Evolutionary conservation across 176 grass and related monocot species (phyloP).

Genomic region (Alloteropsis semialata): DNA sequence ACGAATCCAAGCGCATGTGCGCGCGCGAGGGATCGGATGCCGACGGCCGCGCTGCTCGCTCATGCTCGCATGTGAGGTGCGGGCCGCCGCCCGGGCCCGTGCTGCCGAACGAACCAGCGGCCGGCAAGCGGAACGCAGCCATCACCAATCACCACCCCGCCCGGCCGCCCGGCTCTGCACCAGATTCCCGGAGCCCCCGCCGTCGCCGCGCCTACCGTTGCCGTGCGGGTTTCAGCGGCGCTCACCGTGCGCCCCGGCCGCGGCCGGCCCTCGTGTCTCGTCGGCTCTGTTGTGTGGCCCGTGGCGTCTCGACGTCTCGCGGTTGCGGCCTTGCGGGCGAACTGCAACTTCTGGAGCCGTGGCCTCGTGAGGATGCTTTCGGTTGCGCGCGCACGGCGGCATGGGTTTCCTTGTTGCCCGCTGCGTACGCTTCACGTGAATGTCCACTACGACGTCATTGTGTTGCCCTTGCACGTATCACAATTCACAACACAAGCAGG

Average conservation of each 20-base stretch:
- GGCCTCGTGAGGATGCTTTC: background rate
- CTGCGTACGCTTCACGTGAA: conserved; percentile 6
- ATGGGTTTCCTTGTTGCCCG: background rate
- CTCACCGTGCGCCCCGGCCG: background rate
- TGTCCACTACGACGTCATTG: background rate
- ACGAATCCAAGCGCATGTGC: conserved; percentile 34
- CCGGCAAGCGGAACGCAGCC: background rate
- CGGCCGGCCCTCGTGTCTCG: background rate
- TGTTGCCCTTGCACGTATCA: background rate
- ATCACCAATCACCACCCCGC: background rate
- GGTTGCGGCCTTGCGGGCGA: background rate
- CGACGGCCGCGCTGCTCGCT: background rate
- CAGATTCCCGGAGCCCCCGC: conserved; percentile 5
- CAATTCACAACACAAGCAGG: background rate
- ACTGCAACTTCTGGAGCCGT: background rate
- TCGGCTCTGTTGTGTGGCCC: background rate
- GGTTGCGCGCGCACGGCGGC: background rate
- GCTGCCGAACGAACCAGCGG: background rate
- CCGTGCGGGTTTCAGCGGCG: background rate
- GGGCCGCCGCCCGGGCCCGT: conserved; percentile 16
- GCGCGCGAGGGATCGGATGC: conserved; percentile 3
- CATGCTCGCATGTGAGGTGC: conserved; percentile 37
- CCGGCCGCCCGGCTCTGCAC: background rate
- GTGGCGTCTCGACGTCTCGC: background rate
- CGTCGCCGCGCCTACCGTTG: background rate